Conservation (phyloP, 306 rosid genomes). For the Clitoria ternatea region DNA sequence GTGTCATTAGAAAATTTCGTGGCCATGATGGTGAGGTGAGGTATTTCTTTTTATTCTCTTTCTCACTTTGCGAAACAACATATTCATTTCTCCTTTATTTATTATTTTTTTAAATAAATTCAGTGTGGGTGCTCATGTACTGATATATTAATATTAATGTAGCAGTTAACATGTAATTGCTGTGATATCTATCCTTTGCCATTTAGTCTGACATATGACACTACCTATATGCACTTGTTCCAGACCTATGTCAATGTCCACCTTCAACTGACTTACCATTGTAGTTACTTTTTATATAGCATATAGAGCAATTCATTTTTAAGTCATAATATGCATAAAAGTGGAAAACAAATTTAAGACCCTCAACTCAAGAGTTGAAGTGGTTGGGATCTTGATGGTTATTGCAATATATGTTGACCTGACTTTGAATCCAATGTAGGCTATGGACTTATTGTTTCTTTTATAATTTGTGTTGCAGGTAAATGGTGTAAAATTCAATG, state of each 20-base stretch:
- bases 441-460: background rate
- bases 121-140: no score
- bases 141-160: background rate
- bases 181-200: background rate
- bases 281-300: background rate
- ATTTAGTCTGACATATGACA: background rate
- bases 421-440: background rate
- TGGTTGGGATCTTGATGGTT: slow-evolving; percentile 8
- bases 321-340: background rate
- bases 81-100: background rate
- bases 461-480: slow-evolving; percentile 37
- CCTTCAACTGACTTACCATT: background rate
- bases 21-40: slow-evolving; percentile 91
- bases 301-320: background rate
- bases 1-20: slow-evolving; percentile 81
- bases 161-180: background rate
- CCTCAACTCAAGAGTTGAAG: background rate
- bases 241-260: background rate
- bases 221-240: background rate
- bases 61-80: background rate
- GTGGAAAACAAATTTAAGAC: background rate
- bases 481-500: slow-evolving; percentile 81
- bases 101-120: no score
- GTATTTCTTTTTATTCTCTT: no score
- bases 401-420: background rate